A percentile compares a stretch with the other conserved stretches of the same genome.
Conservation (phyloP, 345 rosid species). For the Rhodomyrtus tomentosa region DNA sequence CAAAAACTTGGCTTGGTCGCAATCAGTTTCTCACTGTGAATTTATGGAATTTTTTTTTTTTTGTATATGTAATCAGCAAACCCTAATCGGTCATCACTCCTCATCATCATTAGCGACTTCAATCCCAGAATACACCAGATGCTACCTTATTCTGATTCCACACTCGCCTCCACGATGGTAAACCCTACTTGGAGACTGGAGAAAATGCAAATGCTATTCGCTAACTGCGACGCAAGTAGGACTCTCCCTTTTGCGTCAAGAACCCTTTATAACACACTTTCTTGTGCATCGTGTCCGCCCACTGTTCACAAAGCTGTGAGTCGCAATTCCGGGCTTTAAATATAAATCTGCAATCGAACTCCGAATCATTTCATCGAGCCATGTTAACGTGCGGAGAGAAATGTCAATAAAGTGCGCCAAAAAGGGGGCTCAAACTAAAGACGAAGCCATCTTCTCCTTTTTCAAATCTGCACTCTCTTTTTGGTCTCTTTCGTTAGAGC, state of each 20-base stretch:
- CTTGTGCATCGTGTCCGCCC: background rate
- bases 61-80: background rate
- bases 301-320: background rate
- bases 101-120: background rate
- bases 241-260: background rate
- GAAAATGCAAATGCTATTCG: background rate
- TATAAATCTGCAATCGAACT: background rate
- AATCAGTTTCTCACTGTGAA: background rate
- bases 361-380: background rate
- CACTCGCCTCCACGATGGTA: background rate
- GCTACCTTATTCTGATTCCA: background rate
- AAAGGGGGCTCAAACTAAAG: background rate
- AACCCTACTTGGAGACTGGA: background rate
- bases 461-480: background rate
- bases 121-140: background rate
- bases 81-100: background rate
- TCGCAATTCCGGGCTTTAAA: background rate
- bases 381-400: background rate
- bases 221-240: background rate
- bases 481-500: background rate
- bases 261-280: background rate
- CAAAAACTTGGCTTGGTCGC: too few relatives aligned
- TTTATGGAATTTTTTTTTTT: background rate
- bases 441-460: background rate
- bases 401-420: background rate